Percentiles rank a stretch among this genome's conserved stretches.
These are phyloP conservation scores for Scutellaria galericulata DNA, from an alignment of 257 asterid genomes.

Conservation along the genomic window DNA sequence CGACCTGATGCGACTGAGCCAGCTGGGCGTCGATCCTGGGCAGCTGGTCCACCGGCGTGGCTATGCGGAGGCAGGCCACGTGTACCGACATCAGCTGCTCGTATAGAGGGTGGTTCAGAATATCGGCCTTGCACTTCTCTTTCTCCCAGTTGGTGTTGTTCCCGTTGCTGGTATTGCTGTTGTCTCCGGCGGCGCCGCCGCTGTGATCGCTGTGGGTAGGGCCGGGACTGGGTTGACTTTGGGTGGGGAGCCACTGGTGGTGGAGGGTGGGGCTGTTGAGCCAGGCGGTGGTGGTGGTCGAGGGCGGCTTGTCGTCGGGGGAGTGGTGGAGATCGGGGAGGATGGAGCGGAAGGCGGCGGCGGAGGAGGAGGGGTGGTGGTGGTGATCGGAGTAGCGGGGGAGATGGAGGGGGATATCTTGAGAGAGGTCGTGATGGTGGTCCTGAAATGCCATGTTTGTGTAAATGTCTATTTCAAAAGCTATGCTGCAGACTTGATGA, in stretches of 20 bases:
- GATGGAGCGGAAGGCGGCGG: slow-evolving; percentile 44
- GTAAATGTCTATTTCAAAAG: slow-evolving; percentile 24
- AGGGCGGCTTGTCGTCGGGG: slow-evolving; percentile 39
- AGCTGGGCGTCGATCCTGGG: slow-evolving; percentile 94
- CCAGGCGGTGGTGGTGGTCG: slow-evolving; percentile 41
- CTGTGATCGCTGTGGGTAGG: slow-evolving; percentile 37
- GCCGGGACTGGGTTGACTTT: slow-evolving; percentile 43
- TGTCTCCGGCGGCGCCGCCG: slow-evolving; percentile 37
- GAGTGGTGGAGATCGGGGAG: slow-evolving; percentile 46
- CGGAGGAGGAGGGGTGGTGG: slow-evolving; percentile 31
- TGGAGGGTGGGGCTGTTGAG: slow-evolving; percentile 43
- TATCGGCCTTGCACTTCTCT: slow-evolving; percentile 79
- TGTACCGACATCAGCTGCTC: slow-evolving; percentile 88
- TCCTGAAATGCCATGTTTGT: slow-evolving; percentile 53
- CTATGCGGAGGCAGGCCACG: slow-evolving; percentile 87
- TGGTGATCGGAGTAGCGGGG: slow-evolving; percentile 45
- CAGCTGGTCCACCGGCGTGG: slow-evolving; percentile 95
- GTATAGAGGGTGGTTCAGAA: slow-evolving; percentile 74
- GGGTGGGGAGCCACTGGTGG: slow-evolving; percentile 57
- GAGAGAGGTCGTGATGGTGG: slow-evolving; percentile 46
- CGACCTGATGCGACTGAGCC: slow-evolving; percentile 80
- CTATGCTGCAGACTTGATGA: neutral
- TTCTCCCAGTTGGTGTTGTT: slow-evolving; percentile 59
- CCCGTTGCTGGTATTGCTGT: slow-evolving; percentile 22
- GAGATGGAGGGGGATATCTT: slow-evolving; percentile 46